phyloP scores from a whole-genome alignment of 1,284 basidiomycete genomes.

The Microbotryum scabiosae region DNA sequence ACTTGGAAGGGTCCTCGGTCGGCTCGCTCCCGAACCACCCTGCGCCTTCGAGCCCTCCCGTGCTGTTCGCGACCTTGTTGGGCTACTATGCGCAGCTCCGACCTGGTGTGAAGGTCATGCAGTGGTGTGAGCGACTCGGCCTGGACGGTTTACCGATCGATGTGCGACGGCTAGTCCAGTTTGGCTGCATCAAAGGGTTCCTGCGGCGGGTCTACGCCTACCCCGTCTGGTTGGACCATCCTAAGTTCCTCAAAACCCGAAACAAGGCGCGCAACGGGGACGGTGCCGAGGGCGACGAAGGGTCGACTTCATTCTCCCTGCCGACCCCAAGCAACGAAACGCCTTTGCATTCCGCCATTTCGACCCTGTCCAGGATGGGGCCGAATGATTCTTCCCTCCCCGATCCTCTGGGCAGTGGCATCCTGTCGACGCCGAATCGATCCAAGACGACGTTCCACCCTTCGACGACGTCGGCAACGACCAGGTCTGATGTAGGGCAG shows the following conservation, averaged over 20 bases:
- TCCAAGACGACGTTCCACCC: not conserved
- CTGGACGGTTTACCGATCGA: slow-evolving; percentile 71
- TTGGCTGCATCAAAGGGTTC: slow-evolving; percentile 98
- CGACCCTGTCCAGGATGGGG: too few relatives aligned
- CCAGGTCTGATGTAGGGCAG: not conserved
- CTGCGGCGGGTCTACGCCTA: slow-evolving; percentile 85
- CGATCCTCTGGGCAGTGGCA: not conserved
- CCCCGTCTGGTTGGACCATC: slow-evolving; percentile 52
- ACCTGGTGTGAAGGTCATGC: slow-evolving; percentile 70
- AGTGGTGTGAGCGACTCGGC: slow-evolving; percentile 78
- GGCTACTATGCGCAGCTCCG: slow-evolving; percentile 78
- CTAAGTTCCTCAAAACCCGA: slow-evolving; percentile 5
- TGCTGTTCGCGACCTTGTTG: slow-evolving; percentile 50
- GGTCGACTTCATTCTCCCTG: too few relatives aligned
- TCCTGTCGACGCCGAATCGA: not conserved
- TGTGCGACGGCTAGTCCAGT: slow-evolving; percentile 86
- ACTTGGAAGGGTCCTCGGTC: not conserved
- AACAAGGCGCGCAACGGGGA: too few relatives aligned
- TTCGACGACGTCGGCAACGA: not conserved
- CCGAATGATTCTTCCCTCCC: not conserved
- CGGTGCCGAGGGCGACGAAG: too few relatives aligned
- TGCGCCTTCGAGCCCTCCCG: slow-evolving; percentile 1
- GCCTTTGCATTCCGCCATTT: too few relatives aligned
- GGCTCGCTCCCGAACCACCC: not conserved
- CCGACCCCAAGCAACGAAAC: too few relatives aligned